phyloP scores from a whole-genome alignment of 768 basidiomycete genomes.

The Cyathus striatus region DNA sequence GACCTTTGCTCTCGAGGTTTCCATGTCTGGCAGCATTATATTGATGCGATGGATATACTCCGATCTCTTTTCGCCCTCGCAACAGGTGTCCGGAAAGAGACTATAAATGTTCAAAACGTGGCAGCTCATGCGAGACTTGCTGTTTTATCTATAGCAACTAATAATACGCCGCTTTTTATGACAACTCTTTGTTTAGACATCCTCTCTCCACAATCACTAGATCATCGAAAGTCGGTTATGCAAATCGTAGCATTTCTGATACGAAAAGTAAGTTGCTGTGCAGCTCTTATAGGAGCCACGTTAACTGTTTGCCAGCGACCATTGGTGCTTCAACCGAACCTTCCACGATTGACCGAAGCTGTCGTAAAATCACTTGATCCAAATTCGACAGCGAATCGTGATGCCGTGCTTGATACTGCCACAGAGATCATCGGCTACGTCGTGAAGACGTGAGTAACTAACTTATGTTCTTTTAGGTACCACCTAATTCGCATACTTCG shows the following conservation, averaged over 20 bases:
- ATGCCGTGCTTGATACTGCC: conserved; percentile 85
- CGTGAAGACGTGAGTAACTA: conserved; percentile 72
- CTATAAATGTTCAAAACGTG: conserved; percentile 60
- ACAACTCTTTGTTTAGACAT: conserved; percentile 90
- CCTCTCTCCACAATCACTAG: conserved; percentile 64
- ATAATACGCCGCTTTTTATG: conserved; percentile 89
- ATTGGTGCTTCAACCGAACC: conserved; percentile 73
- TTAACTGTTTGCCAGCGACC: conserved; percentile 52
- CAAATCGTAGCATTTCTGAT: conserved; percentile 92
- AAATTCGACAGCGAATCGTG: conserved; percentile 67
- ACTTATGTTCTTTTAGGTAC: conserved; percentile 1
- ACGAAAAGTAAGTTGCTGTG: conserved; percentile 57
- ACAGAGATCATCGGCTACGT: conserved; percentile 93
- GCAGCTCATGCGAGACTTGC: conserved; percentile 78
- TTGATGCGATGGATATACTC: conserved; percentile 85
- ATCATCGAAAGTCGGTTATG: conserved; percentile 83
- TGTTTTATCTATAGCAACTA: conserved; percentile 77
- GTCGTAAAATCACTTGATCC: conserved; percentile 97
- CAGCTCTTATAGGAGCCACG: not conserved
- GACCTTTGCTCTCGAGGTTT: conserved; percentile 92
- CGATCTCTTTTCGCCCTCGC: conserved; percentile 80
- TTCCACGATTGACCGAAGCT: conserved; percentile 87
- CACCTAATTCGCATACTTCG: not conserved
- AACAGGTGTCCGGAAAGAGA: conserved; percentile 67
- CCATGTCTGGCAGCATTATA: conserved; percentile 89